These are phyloP conservation scores for Plasmodium gallinaceum DNA, from an alignment of 169 alveolate genomes.

Conservation along the genomic window DNA sequence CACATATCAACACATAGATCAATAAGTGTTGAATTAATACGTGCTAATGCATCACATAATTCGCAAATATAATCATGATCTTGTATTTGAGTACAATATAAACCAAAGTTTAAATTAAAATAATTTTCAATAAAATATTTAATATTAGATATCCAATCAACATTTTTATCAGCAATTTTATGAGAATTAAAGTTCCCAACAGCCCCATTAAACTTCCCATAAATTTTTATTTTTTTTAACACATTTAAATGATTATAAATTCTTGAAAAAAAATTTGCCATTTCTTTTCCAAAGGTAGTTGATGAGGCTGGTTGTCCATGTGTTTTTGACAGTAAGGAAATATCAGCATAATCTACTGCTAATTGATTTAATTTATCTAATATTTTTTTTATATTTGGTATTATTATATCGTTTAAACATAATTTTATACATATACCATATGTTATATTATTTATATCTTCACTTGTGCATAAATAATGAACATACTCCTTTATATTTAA, in stretches of 20 bases:
- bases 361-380: constrained; percentile 78
- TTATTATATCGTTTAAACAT: constrained; percentile 83
- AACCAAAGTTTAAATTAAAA: constrained; percentile 90
- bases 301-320: constrained; percentile 99
- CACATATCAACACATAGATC: constrained; percentile 96
- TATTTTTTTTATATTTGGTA: constrained; percentile 83
- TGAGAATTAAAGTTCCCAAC: constrained; percentile 97
- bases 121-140: constrained; percentile 85
- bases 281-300: constrained; percentile 97
- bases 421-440: constrained; percentile 90
- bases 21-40: constrained; percentile 90
- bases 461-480: constrained; percentile 95
- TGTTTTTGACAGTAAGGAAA: constrained; percentile 94
- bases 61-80: constrained; percentile 95
- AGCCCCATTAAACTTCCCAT: constrained; percentile 97
- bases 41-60: constrained; percentile 87
- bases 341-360: constrained; percentile 87
- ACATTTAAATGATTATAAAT: constrained; percentile 31
- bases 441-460: constrained; percentile 95
- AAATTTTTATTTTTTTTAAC: constrained; percentile 81
- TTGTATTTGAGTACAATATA: constrained; percentile 95
- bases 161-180: constrained; percentile 90
- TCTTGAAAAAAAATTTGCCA: constrained; percentile 88
- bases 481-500: constrained; percentile 87
- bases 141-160: constrained; percentile 91